Conservation (phyloP, 2,329 filamentous ascomycete species). For the Sclerotinia spermophila region DNA sequence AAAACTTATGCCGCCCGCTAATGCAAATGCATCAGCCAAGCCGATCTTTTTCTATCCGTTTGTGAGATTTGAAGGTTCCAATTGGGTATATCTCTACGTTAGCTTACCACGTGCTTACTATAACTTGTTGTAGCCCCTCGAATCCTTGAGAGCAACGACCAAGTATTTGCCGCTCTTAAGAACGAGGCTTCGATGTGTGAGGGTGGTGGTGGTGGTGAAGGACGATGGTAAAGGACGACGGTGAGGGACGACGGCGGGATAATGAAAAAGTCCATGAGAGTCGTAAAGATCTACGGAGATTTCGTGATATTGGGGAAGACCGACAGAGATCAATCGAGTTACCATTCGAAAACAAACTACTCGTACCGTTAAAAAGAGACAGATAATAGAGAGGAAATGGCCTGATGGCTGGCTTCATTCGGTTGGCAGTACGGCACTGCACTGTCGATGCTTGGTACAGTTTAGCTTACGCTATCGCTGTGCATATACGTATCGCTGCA, state of each 20-base stretch:
- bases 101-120: neutral
- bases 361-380: neutral
- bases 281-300: neutral
- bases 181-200: neutral
- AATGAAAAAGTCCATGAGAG: neutral
- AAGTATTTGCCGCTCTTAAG: neutral
- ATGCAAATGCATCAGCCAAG: conserved; percentile 17
- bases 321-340: neutral
- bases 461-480: neutral
- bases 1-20: conserved; percentile 13
- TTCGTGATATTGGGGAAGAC: conserved; percentile 4
- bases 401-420: neutral
- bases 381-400: neutral
- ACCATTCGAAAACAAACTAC: neutral
- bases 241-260: neutral
- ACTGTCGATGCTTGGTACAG: neutral
- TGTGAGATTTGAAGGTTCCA: neutral
- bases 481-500: neutral
- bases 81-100: conserved; percentile 10
- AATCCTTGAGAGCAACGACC: neutral
- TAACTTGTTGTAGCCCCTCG: neutral
- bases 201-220: neutral
- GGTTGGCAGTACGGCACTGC: neutral
- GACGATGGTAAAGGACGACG: neutral
- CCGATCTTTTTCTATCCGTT: conserved; percentile 11